Evolutionary conservation across 306 rosid species (phyloP), one percentile per base, ranked within the genome.

Genomic region (Hippophae tibetana): DNA sequence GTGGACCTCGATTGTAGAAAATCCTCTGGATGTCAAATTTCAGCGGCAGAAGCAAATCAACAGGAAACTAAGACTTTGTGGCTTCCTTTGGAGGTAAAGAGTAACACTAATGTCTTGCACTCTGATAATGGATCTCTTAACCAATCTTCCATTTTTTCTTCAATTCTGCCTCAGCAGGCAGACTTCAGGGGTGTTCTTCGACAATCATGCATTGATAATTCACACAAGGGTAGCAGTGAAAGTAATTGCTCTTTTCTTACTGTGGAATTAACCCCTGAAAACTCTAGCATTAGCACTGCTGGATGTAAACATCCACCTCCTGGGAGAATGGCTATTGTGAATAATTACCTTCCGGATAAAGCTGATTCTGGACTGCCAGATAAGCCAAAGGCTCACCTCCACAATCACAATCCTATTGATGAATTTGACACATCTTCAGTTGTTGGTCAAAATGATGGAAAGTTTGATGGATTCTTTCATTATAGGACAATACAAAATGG

Each of bases 1-100:
- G 74, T 62, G 56, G 87, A 83, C 49, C 61, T 76, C 59, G 65
- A 56, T 78, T 70, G 75, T 26, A 72, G 60, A 66, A 74, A 67
- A 73, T 73, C 60, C 73, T 38, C 61, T 23, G 52, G 67, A 54
- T 79, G 75, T 61, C 74, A 67, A 65, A 72, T 62, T 75, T 65
- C 54, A 57, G 61, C 63, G 47, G 67, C 56, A 70, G 90, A 77
- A 70, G 63, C 79, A 67, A 56, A 64, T 86, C 71, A 71, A 10
- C 57, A 58, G 2, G 90, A 67, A 64, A 57, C 71, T 43, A 57
- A 57, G 43, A 63, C 56, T 62, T 54, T 27, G 14, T 60, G 60
- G 42, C 64, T 60, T 63, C 73, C 73, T 38, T 54, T 62, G 63
- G 88, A 74, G 60, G 57, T 56, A 59, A 70, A 58, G 66, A 73